Conservation (phyloP, 2,329 filamentous ascomycete genomes). For the Neophaeococcomyces mojaviensis region DNA sequence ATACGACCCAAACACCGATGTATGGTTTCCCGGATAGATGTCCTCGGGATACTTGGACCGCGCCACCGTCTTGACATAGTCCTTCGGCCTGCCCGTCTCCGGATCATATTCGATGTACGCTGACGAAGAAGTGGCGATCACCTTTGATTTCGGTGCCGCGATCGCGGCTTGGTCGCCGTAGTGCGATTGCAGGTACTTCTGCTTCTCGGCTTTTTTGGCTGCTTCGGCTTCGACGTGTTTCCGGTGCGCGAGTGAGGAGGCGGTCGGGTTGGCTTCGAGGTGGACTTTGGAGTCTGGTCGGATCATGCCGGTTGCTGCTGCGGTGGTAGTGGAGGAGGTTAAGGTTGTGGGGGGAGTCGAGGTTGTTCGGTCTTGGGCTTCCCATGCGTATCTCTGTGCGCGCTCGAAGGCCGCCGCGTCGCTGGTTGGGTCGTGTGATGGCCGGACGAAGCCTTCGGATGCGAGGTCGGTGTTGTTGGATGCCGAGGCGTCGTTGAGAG, state of each 20-base stretch:
- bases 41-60: slow-evolving; percentile 93
- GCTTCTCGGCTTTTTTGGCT: slow-evolving; percentile 58
- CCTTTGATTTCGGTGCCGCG: neutral
- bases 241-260: slow-evolving; percentile 75
- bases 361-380: slow-evolving; percentile 64
- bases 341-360: neutral
- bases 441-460: slow-evolving; percentile 81
- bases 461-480: slow-evolving; percentile 70
- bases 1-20: slow-evolving; percentile 91
- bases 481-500: slow-evolving; percentile 3
- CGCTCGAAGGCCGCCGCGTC: slow-evolving; percentile 89
- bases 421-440: slow-evolving; percentile 45
- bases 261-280: slow-evolving; percentile 92
- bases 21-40: slow-evolving; percentile 82
- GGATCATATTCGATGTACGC: slow-evolving; percentile 82
- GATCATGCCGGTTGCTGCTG: slow-evolving; percentile 28
- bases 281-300: slow-evolving; percentile 71
- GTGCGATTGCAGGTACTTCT: slow-evolving; percentile 67
- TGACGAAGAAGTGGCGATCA: slow-evolving; percentile 44
- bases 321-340: neutral
- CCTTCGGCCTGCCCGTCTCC: slow-evolving; percentile 59
- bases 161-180: slow-evolving; percentile 65
- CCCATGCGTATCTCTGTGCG: slow-evolving; percentile 88
- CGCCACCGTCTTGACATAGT: slow-evolving; percentile 55
- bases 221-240: slow-evolving; percentile 70